These are phyloP conservation scores for Penicillium sp. DNA, from an alignment of 2,329 filamentous ascomycete species.

Conservation along the genomic window DNA sequence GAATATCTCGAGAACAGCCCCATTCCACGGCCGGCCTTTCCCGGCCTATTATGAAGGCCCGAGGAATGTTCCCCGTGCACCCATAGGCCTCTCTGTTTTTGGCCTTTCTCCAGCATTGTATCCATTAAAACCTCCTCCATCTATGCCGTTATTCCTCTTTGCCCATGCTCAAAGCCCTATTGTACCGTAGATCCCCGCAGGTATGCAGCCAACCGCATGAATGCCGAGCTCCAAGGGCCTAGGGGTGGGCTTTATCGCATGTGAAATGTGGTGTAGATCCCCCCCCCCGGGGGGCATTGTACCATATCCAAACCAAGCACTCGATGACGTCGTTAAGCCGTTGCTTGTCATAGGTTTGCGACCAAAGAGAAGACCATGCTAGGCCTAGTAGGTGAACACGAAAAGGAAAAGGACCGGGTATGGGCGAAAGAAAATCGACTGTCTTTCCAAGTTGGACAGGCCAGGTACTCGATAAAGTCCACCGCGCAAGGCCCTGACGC, in stretches of 20 bases:
- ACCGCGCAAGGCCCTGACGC: not conserved
- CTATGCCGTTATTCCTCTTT: not conserved
- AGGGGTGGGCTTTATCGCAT: not conserved
- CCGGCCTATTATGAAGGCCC: slow-evolving; percentile 6
- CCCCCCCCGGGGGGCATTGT: not conserved
- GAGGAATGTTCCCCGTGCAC: slow-evolving; percentile 5
- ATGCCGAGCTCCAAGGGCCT: slow-evolving; percentile 7
- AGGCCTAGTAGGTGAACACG: not conserved
- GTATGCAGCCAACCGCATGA: slow-evolving; percentile 6
- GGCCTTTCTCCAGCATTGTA: not conserved
- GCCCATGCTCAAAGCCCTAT: not conserved
- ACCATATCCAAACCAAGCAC: slow-evolving; percentile 9
- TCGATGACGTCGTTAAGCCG: not conserved
- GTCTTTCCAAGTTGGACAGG: not conserved
- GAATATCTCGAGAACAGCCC: slow-evolving; percentile 2
- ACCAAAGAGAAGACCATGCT: not conserved
- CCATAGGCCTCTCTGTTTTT: not conserved
- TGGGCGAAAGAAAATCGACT: not conserved
- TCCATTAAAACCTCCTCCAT: not conserved
- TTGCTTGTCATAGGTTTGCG: not conserved
- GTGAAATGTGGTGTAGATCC: slow-evolving; percentile 8
- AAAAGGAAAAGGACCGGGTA: not conserved
- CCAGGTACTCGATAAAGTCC: not conserved
- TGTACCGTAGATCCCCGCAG: slow-evolving; percentile 11
- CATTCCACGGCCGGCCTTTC: slow-evolving; percentile 18